Evolutionary conservation across 352 stramenopile genomes (phyloP).

Genomic region (Phytophthora kernoviae): DNA sequence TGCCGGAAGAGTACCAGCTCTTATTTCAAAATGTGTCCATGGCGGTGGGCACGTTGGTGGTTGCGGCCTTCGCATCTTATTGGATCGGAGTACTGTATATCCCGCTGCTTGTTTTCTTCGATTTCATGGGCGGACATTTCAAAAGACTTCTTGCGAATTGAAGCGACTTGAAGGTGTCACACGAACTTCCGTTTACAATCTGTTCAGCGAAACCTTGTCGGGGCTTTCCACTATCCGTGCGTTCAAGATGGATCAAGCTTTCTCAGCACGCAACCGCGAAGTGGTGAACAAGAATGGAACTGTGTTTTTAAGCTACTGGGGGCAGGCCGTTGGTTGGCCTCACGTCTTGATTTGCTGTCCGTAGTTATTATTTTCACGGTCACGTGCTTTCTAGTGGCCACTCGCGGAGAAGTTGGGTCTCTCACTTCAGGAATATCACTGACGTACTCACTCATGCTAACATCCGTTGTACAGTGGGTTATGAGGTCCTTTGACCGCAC

Average conservation of each 20-base stretch:
- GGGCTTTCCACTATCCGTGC: slow-evolving; percentile 93
- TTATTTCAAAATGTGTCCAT: slow-evolving; percentile 40
- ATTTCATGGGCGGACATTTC: slow-evolving; percentile 81
- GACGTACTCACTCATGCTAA: slow-evolving; percentile 38
- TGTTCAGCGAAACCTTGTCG: slow-evolving; percentile 91
- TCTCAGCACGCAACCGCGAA: slow-evolving; percentile 30
- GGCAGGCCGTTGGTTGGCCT: slow-evolving; percentile 88
- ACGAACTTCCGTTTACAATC: slow-evolving; percentile 89
- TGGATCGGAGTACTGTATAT: slow-evolving; percentile 61
- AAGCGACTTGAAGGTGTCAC: slow-evolving; percentile 93
- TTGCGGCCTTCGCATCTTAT: slow-evolving; percentile 44
- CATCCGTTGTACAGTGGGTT: slow-evolving; percentile 46
- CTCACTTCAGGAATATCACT: slow-evolving; percentile 30
- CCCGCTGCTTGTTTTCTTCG: slow-evolving; percentile 61
- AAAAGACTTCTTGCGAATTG: slow-evolving; percentile 80
- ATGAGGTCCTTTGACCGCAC: slow-evolving; percentile 44
- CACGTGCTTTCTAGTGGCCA: slow-evolving; percentile 81
- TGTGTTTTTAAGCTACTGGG: slow-evolving; percentile 41
- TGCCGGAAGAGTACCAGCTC: slow-evolving; percentile 46
- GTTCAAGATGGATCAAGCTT: slow-evolving; percentile 45
- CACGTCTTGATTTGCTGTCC: slow-evolving; percentile 82
- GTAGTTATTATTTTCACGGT: slow-evolving; percentile 86
- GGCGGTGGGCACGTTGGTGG: slow-evolving; percentile 34
- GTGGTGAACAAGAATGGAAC: slow-evolving; percentile 34
- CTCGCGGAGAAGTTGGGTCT: slow-evolving; percentile 26